These are phyloP conservation scores for Geotrichum restrictum DNA, from an alignment of 1,139 yeast species.

Conservation along the genomic window DNA sequence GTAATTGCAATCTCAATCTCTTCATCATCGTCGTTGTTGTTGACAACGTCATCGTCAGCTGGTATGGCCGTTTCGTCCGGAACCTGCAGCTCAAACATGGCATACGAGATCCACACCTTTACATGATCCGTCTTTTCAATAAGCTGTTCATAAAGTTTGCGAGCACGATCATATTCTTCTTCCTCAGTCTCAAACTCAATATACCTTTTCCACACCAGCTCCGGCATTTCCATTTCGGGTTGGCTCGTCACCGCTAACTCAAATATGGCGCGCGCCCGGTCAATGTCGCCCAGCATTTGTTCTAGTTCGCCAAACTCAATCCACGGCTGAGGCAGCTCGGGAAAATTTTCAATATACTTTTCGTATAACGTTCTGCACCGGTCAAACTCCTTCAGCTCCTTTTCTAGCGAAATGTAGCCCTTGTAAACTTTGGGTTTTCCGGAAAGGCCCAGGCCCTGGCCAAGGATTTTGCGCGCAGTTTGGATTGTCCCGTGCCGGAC, in stretches of 20 bases:
- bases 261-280: conserved; percentile 60
- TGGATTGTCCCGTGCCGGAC: conserved; percentile 53
- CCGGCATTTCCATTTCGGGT: conserved; percentile 38
- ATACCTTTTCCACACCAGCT: conserved; percentile 48
- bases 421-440: conserved; percentile 54
- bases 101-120: conserved; percentile 61
- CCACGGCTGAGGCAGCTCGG: conserved; percentile 48
- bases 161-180: conserved; percentile 53
- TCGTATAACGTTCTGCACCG: conserved; percentile 72
- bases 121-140: conserved; percentile 41
- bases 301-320: conserved; percentile 66
- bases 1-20: conserved; percentile 49
- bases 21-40: conserved; percentile 37
- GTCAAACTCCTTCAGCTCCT: conserved; percentile 45
- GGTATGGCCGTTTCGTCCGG: conserved; percentile 44
- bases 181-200: conserved; percentile 61
- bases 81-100: conserved; percentile 66
- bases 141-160: conserved; percentile 49
- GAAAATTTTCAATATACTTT: conserved; percentile 56
- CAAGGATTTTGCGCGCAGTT: conserved; percentile 65
- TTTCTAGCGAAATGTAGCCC: conserved; percentile 60
- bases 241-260: conserved; percentile 48
- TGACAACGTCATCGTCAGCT: conserved; percentile 43
- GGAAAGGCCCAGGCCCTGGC: conserved; percentile 63
- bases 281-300: conserved; percentile 61